Base-by-base conservation (phyloP, 1,284 basidiomycete genomes). In the Neonothopanus nambi region DNA sequence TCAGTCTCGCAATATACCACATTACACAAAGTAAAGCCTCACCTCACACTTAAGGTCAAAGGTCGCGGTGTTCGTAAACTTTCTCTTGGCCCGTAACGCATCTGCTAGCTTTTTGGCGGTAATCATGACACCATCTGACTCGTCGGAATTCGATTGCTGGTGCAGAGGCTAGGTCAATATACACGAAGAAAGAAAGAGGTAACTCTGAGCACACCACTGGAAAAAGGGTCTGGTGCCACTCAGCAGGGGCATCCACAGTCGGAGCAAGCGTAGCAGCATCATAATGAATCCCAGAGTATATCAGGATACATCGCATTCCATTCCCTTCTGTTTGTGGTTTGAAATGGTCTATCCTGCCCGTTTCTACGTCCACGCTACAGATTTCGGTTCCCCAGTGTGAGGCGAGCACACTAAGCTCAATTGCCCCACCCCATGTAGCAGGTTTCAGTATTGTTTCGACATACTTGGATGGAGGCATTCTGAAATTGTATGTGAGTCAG, bases 271-370 rank as follows among this genome's bases (percentile, higher is more conserved):
- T 87, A 11, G 89, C 82, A 8, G 91, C 91, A 67, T 98, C 95
- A 69, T 97, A 98, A 70, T 96, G 94, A 50, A 96, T 95, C 7
- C 94, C 95, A 1, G 91, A 93, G 70, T 98, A 98, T 3, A 97
- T 78, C 13, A 97, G 66, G 9, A 96, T 71, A 47, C 81, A 86
- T 20, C 82, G 77, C 65, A 64, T 71, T 18, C 63, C 67, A 39
- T 49, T 58, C 13, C 44, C 26, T 21, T 20, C 55, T 69, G 67
- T 41, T 64, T 63, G 38, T 70, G 91, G 84, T 1, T 84, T 76
- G 65, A 96, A 96, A 15, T 79, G 80, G 70, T 96, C 93, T 56
- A 93, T 81, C n/a, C 94, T 81, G 0, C 95, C 94, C 0, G 91
- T 92, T 65, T 95, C 89, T 45, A 98, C 91, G 66, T 98, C 95